phyloP scores from a whole-genome alignment of 306 rosid genomes.

The Vigna nakashimae region DNA sequence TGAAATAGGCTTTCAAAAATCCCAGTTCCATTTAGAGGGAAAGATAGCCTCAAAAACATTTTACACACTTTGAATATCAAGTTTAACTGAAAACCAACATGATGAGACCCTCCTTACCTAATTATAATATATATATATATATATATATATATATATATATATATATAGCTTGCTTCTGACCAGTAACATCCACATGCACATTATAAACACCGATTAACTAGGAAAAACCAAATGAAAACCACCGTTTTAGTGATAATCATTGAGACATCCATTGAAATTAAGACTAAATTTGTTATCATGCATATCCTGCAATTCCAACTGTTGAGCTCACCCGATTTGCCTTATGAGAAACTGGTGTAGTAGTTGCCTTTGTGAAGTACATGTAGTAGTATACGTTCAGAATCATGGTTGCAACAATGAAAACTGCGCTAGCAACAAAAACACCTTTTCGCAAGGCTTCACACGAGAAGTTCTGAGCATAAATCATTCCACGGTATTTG shows the following conservation, averaged over 20 bases:
- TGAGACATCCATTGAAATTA: conserved; percentile 32
- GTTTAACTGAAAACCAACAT: conserved; percentile 14
- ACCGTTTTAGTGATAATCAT: conserved; percentile 29
- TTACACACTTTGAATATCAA: background rate
- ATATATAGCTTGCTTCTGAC: conserved; percentile 24
- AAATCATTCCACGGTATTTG: conserved; percentile 74
- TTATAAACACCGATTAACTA: conserved; percentile 26
- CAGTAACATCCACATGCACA: conserved; percentile 33
- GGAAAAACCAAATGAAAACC: conserved; percentile 25
- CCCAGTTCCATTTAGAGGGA: background rate
- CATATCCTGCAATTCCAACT: conserved; percentile 86
- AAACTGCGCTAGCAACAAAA: conserved; percentile 85
- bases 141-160: background rate
- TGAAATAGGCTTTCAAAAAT: background rate
- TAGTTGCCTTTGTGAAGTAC: conserved; percentile 89
- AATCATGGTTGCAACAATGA: conserved; percentile 86
- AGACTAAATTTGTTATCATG: conserved; percentile 48
- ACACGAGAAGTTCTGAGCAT: conserved; percentile 86
- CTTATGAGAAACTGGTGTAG: conserved; percentile 65
- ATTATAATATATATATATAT: background rate
- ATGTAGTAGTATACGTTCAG: conserved; percentile 87
- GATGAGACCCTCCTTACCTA: conserved; percentile 19
- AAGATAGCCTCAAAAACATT: conserved; percentile 6
- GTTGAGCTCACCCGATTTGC: conserved; percentile 73
- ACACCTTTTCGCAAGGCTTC: conserved; percentile 88